Evolutionary conservation across 768 basidiomycete genomes (phyloP).

Genomic region (Amanita subjunquillea): DNA sequence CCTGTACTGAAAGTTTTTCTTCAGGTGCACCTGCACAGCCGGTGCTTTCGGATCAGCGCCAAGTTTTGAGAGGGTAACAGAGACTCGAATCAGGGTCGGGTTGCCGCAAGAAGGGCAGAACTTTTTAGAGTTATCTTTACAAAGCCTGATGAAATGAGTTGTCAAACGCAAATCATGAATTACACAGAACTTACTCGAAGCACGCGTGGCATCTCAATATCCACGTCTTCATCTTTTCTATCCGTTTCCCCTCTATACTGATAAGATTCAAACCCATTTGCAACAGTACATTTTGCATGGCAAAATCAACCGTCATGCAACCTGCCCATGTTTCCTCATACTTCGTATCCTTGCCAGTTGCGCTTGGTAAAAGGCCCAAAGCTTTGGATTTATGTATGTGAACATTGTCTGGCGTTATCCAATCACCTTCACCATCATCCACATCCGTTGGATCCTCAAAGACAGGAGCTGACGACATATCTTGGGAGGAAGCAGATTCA

Average conservation of each 20-base stretch:
- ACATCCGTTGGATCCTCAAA: slow-evolving; percentile 71
- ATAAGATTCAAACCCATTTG: slow-evolving; percentile 92
- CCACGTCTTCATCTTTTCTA: slow-evolving; percentile 90
- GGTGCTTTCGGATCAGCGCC: slow-evolving; percentile 50
- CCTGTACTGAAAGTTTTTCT: slow-evolving; percentile 91
- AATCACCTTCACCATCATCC: slow-evolving; percentile 86
- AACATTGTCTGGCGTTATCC: slow-evolving; percentile 93
- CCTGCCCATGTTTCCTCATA: slow-evolving; percentile 44
- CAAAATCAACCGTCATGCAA: slow-evolving; percentile 98
- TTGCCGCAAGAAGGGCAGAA: slow-evolving; percentile 99
- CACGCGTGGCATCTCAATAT: slow-evolving; percentile 96
- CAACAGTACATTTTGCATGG: slow-evolving; percentile 95
- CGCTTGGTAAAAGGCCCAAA: slow-evolving; percentile 66
- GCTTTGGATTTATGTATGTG: slow-evolving; percentile 79
- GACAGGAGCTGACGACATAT: slow-evolving; percentile 25
- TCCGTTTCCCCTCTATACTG: slow-evolving; percentile 82
- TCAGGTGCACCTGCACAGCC: slow-evolving; percentile 82
- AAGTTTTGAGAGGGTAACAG: slow-evolving; percentile 74
- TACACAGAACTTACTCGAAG: slow-evolving; percentile 72
- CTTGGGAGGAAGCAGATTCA: slow-evolving; percentile 11
- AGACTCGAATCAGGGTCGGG: slow-evolving; percentile 80
- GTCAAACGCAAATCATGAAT: background rate
- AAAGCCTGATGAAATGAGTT: slow-evolving; percentile 48
- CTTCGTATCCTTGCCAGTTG: slow-evolving; percentile 20
- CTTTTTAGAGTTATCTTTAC: slow-evolving; percentile 88